These are phyloP conservation scores for Leishmania amazonensis DNA, from an alignment of 208 protist genomes.

Conservation along the genomic window DNA sequence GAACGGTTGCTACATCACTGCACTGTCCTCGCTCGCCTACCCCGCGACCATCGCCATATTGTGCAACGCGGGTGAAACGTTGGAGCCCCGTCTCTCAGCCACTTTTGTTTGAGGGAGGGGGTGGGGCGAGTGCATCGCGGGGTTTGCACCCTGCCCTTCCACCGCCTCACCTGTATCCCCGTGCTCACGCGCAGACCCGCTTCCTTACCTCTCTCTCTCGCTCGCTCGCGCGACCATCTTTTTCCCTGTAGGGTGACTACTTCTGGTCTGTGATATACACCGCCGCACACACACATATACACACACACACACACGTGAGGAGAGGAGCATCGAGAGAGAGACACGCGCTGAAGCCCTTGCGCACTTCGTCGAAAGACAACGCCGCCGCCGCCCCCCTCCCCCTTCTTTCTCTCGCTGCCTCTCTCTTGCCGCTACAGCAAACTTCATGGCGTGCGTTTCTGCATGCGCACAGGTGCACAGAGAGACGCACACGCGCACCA, in stretches of 20 bases:
- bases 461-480: not conserved
- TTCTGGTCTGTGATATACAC: conserved; percentile 3
- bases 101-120: not conserved
- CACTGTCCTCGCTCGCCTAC: not conserved
- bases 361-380: not conserved
- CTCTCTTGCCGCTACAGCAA: not conserved
- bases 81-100: not conserved
- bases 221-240: not conserved
- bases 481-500: not conserved
- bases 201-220: not conserved
- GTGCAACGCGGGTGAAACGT: not conserved
- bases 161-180: not conserved
- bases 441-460: not conserved
- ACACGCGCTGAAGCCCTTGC: not conserved
- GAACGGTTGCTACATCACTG: not conserved
- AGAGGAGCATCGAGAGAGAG: no score
- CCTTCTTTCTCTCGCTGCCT: not conserved
- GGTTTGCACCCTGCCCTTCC: not conserved
- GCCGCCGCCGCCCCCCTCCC: not conserved
- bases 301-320: not conserved
- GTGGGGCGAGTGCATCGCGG: not conserved
- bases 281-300: not conserved
- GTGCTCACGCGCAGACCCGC: not conserved
- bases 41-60: not conserved
- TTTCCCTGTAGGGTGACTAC: not conserved